Percentiles rank a stretch among this genome's conserved stretches.
These are phyloP conservation scores for Salvia hispanica DNA, from an alignment of 257 asterid genomes.

Conservation along the genomic window DNA sequence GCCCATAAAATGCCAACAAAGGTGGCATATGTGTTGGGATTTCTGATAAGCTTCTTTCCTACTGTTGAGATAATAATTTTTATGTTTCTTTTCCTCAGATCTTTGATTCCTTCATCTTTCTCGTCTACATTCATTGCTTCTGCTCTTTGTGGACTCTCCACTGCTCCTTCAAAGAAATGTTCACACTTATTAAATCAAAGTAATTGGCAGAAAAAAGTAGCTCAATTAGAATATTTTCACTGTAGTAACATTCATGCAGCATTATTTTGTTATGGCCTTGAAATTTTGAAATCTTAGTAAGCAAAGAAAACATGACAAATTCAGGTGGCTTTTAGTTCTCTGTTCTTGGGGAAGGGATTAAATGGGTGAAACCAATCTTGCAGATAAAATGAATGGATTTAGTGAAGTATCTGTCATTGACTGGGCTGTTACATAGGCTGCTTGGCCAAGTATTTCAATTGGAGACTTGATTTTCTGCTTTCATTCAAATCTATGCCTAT, in stretches of 20 bases:
- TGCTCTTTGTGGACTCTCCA: constrained; percentile 45
- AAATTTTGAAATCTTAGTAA: not conserved
- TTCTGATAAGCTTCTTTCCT: constrained; percentile 63
- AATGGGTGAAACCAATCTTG: too few relatives aligned
- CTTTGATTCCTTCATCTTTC: constrained; percentile 40
- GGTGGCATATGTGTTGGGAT: constrained; percentile 86
- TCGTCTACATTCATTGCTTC: constrained; percentile 38
- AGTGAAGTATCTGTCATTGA: too few relatives aligned
- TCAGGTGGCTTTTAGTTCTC: too few relatives aligned
- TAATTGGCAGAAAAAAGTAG: not conserved
- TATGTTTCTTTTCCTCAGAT: constrained; percentile 38
- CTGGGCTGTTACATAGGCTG: too few relatives aligned
- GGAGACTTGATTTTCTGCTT: constrained; percentile 7
- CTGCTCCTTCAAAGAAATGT: constrained; percentile 42
- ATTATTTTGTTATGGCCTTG: constrained; percentile 16
- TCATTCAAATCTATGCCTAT: constrained; percentile 1
- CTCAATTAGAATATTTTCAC: not conserved
- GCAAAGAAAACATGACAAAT: too few relatives aligned
- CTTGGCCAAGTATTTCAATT: not conserved
- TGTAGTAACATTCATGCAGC: constrained; percentile 16
- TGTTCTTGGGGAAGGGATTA: too few relatives aligned
- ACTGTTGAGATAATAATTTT: constrained; percentile 49
- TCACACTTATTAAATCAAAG: constrained; percentile 18
- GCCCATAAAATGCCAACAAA: constrained; percentile 76
- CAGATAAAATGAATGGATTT: too few relatives aligned